Evolutionary conservation across 1,284 basidiomycete genomes (phyloP), one percentile per base, ranked within the genome.

Genomic region (Coniferiporia weirii): DNA sequence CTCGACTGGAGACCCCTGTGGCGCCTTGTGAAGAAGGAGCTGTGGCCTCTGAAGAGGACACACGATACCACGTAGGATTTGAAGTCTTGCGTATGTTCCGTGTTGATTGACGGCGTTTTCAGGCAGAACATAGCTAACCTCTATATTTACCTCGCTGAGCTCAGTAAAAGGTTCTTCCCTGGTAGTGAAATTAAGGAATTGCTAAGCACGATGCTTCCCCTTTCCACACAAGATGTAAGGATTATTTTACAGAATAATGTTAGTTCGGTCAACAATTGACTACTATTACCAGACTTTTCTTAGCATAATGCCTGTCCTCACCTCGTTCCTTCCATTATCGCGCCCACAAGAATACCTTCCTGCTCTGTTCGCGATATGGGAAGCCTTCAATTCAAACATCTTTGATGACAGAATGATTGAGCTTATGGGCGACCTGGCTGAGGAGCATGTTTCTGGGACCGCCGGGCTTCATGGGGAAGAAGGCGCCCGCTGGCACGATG

Each of bases 341-440:
- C 79, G 86, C 66, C 80, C 79, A 9, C 79, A 88, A 59, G 73
- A 83, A 19, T 94, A 93, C 70, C 72, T 93, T 51, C 86, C 89
- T 32, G 69, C 82, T 0, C 67, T 93, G 10, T 93, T 95, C 75
- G 86, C 82, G 61, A 75, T 95, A 0, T 95, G 93, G 91, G 87
- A 92, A 68, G 85, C 87, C 3, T 91, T 93, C 71, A 91, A 92
- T 66, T 91, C 90, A 0, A 81, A 81, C 44, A 77, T 87, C 17
- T 76, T 93, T 60, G 93, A 96, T 65, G 93, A 95, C 64, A 84
- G 92, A 64, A 78, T 95, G 67, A 77, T 95, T n/a, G 89, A 95
- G 65, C 72, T 95, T 4, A 83, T 87, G 57, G 91, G 89, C 43
- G 78, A 86, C 38, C 74, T 96, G 12, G 79, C 91, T 0, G 85